Conservation (phyloP, 2,329 filamentous ascomycete species). For the Sarocladium oryzae region DNA sequence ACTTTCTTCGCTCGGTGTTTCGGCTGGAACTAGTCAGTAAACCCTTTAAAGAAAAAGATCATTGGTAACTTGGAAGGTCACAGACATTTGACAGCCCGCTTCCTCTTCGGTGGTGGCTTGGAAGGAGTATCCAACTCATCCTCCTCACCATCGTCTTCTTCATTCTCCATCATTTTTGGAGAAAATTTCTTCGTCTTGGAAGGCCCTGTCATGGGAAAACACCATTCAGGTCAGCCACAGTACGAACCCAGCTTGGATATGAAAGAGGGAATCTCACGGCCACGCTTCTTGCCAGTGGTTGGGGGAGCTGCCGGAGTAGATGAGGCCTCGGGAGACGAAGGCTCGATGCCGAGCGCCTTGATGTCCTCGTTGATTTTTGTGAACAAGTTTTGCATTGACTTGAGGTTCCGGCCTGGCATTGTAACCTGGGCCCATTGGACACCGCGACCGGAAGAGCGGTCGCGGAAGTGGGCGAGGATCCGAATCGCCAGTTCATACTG, state of each 20-base stretch:
- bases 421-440: slow-evolving; percentile 29
- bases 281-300: slow-evolving; percentile 4
- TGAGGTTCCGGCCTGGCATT: slow-evolving; percentile 31
- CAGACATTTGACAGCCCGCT: neutral
- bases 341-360: slow-evolving; percentile 20
- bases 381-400: slow-evolving; percentile 32
- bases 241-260: too few species aligned
- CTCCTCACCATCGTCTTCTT: neutral
- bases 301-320: neutral
- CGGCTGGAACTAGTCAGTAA: neutral
- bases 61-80: neutral
- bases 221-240: too few species aligned
- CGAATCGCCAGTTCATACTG: slow-evolving; percentile 30
- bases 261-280: neutral
- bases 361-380: slow-evolving; percentile 28
- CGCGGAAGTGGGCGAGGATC: slow-evolving; percentile 25
- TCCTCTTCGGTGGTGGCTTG: neutral
- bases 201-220: too few species aligned
- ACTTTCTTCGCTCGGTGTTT: neutral
- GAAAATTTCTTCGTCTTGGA: neutral
- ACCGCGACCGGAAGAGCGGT: slow-evolving; percentile 21
- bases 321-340: neutral
- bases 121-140: neutral
- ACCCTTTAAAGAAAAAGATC: neutral
- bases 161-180: neutral